Percentiles rank a stretch among this genome's conserved stretches.
These are phyloP conservation scores for Fusarium bulbicola DNA, from an alignment of 2,329 filamentous ascomycete species.

Conservation along the genomic window DNA sequence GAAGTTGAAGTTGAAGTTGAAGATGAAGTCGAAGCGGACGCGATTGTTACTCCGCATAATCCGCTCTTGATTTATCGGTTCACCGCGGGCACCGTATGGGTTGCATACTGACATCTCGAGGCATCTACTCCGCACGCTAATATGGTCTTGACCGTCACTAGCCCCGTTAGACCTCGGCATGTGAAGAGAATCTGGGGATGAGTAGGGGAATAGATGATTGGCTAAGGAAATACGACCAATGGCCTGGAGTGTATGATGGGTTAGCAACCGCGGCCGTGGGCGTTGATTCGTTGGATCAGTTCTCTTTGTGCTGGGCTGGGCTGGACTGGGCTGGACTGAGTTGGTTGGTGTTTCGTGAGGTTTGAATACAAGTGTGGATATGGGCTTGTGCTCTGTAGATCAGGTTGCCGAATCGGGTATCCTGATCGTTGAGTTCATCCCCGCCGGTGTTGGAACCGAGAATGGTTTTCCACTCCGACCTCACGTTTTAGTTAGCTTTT, in stretches of 20 bases:
- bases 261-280: neutral
- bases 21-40: neutral
- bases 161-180: conserved; percentile 1
- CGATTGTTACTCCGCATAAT: neutral
- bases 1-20: neutral
- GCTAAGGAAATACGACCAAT: neutral
- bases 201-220: conserved; percentile 8
- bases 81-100: conserved; percentile 20
- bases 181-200: conserved; percentile 20
- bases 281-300: neutral
- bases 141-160: neutral
- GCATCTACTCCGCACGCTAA: neutral
- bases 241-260: neutral
- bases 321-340: neutral
- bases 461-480: neutral
- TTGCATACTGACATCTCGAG: neutral
- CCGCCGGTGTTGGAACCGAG: conserved; percentile 1
- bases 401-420: conserved; percentile 31
- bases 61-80: neutral
- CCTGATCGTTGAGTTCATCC: conserved; percentile 26
- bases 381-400: neutral
- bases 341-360: neutral
- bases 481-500: neutral
- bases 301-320: neutral
- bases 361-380: neutral